These are phyloP conservation scores for Fusarium sp. DNA, from an alignment of 2,329 filamentous ascomycete species.

Conservation along the genomic window DNA sequence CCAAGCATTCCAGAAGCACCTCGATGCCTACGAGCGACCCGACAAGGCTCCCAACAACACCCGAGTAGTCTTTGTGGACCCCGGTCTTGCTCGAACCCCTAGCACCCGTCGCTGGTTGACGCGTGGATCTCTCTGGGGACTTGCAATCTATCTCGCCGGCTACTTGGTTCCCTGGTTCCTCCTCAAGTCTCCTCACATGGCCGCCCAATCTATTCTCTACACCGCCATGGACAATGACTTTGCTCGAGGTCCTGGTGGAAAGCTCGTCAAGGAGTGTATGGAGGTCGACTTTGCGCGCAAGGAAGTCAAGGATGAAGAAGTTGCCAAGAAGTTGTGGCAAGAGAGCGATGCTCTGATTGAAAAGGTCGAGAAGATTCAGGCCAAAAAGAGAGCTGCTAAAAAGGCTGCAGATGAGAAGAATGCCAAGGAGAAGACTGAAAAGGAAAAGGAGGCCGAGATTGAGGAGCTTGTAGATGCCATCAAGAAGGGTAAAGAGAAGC, in stretches of 20 bases:
- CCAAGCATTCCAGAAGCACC: slow-evolving; percentile 88
- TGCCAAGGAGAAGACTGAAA: slow-evolving; percentile 48
- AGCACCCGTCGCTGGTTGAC: slow-evolving; percentile 89
- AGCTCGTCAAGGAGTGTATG: slow-evolving; percentile 87
- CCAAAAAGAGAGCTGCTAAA: slow-evolving; percentile 57
- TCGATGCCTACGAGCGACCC: slow-evolving; percentile 82
- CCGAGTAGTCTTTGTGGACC: slow-evolving; percentile 86
- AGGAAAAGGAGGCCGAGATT: slow-evolving; percentile 44
- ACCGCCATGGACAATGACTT: slow-evolving; percentile 84
- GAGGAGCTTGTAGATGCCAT: slow-evolving; percentile 54
- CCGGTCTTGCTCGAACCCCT: slow-evolving; percentile 83
- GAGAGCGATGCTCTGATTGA: slow-evolving; percentile 86
- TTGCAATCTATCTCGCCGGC: slow-evolving; percentile 76
- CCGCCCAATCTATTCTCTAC: slow-evolving; percentile 85
- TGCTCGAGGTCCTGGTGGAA: slow-evolving; percentile 70
- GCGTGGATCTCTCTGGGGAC: slow-evolving; percentile 80
- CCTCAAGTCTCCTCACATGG: slow-evolving; percentile 83
- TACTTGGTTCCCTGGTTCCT: slow-evolving; percentile 88
- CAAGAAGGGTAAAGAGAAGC: slow-evolving; percentile 51
- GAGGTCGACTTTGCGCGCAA: slow-evolving; percentile 74
- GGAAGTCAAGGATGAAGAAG: slow-evolving; percentile 79
- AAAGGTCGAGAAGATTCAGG: slow-evolving; percentile 74
- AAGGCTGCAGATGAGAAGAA: slow-evolving; percentile 50
- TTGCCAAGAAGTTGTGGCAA: slow-evolving; percentile 89
- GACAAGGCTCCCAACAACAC: slow-evolving; percentile 85